These are phyloP conservation scores for Parafenestella ontariensis DNA, from an alignment of 2,329 filamentous ascomycete genomes.

Conservation along the genomic window DNA sequence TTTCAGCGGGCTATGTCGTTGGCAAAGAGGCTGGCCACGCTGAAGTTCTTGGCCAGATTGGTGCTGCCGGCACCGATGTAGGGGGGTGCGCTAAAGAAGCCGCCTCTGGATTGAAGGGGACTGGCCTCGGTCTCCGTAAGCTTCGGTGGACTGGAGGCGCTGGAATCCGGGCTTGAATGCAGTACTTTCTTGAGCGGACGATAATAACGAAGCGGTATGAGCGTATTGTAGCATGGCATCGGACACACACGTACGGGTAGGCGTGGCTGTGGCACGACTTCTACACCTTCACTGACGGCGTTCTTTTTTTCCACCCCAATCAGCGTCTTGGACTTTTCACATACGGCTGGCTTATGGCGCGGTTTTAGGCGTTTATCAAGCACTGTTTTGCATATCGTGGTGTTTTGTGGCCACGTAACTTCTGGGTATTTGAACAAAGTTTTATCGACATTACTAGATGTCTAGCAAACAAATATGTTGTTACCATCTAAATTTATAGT, in stretches of 20 bases:
- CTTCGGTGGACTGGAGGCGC: constrained; percentile 40
- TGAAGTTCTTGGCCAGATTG: constrained; percentile 53
- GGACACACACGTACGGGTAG: background rate
- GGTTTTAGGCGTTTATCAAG: background rate
- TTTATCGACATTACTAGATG: no score
- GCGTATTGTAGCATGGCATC: background rate
- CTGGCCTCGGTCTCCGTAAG: constrained; percentile 41
- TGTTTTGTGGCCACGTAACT: no score
- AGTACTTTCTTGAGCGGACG: background rate
- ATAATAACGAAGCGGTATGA: background rate
- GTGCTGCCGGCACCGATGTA: constrained; percentile 35
- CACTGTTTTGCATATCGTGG: background rate
- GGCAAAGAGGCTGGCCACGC: constrained; percentile 65
- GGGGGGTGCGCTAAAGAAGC: constrained; percentile 46
- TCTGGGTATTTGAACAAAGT: no score
- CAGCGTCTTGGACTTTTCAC: background rate
- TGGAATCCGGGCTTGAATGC: constrained; percentile 24
- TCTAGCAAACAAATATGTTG: no score
- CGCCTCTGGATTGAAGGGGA: constrained; percentile 30
- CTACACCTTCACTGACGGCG: background rate
- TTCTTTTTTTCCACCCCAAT: background rate
- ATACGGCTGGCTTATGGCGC: background rate
- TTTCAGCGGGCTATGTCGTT: constrained; percentile 68
- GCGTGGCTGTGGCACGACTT: background rate
- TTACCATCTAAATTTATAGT: no score